Evolutionary conservation across 2,329 filamentous ascomycete genomes (phyloP), one percentile per base, ranked within the genome.

Genomic region (Didymellaceae sp.): DNA sequence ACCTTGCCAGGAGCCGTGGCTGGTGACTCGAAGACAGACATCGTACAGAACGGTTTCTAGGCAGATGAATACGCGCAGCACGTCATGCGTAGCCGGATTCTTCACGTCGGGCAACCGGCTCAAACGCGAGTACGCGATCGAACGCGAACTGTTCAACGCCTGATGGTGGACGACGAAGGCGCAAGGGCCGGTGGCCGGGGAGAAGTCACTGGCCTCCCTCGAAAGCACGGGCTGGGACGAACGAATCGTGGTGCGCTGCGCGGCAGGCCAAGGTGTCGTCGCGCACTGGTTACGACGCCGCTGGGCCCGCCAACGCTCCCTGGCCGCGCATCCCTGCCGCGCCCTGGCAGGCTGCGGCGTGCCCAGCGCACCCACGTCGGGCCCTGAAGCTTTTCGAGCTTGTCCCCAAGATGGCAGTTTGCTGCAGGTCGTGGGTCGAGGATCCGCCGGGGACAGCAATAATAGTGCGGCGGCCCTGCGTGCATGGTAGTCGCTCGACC

Each of bases 291-390:
- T 47, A 45, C 54, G 50, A 49, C 49, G 54, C 58, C 51, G 52
- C 52, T 45, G 26, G 53, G 38, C 54, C 22, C 52, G 54, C 60
- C 65, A 62, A 62, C 58, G 58, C 58, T 62, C 59, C 57, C 59
- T 62, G 62, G 50, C 59, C n/a, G 24, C 22, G 10, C 47, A 61
- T 53, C 60, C 60, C 60, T 60, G 56, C 45, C 44, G 34, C 32
- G 53, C 54, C 54, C 60, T 61, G 58, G 54, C 59, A 57, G 52
- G 47, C 57, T 54, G 54, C 46, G 30, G 45, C 22, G 44, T 57
- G 55, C 51, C 21, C 44, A 21, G 32, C 21, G 39, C 26, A 13
- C 33, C 39, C 44, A 42, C 17, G 21, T 43, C 33, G 39, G 39
- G 45, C 48, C 48, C 37, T 52, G 48, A 14, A 46, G 48, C 25